Base-by-base conservation (phyloP, 306 rosid species). In the Mimosa bimucronata region DNA sequence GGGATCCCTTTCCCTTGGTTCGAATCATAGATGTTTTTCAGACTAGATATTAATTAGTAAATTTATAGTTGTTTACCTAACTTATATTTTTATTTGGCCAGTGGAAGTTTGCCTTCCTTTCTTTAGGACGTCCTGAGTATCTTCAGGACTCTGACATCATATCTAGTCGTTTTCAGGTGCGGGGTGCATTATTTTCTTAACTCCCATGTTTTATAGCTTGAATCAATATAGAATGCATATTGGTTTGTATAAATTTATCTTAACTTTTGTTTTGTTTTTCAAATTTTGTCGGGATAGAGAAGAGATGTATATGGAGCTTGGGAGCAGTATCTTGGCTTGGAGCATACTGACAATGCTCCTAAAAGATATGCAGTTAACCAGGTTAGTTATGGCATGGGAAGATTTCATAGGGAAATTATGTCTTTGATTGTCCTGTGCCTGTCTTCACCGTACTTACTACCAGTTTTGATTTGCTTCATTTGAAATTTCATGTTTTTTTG, bases 251-350 rank as follows among this genome's bases (percentile, higher is more conserved):
- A 40, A 60, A 76, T 50, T 81, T 65, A 30, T 77, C 48, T 30
- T 74, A 13, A 12, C 28, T 6, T 46, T 55, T 31, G 9, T 7
- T 40, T 46, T 26, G 44, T 16, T 31, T 73, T 60, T 66, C 34
- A 3, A 16, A 8, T 74, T 71, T 44, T 75, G 19, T 40, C 75
- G 50, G 81, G 25, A 71, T 69, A 93, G 97, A 88, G 97, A 88
- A 88, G 97, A 82, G 97, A 93, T 77, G 97, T 93, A 79, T 93
- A 93, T 73, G 94, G 97, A 83, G 97, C 97, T 48, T 93, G 97
- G 97, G 97, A 93, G 88, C 97, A 89, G 73, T 93, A 91, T 88
- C 97, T 93, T 83, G 97, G 97, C 52, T 82, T 93, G 87, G 97
- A 91, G 85, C 97, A 93, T 78, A 81, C 92, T 74, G 97, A 93